Evolutionary conservation across 495 filamentous ascomycete species (phyloP).

Genomic region (Penicillium malachiteum): DNA sequence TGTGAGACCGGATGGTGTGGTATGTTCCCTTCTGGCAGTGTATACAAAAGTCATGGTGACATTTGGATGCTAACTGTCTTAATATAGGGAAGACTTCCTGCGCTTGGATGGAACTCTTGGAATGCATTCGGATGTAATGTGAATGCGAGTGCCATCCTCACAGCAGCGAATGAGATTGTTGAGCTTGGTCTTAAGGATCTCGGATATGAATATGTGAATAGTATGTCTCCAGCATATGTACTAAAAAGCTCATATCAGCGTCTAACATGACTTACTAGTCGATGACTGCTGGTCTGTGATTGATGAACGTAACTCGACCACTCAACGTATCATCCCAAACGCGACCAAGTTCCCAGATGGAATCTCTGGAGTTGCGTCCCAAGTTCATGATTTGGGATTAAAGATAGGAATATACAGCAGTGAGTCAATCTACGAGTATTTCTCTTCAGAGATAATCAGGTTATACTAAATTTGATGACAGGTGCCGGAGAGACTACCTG

Average conservation of each 20-base stretch:
- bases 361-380: conserved; percentile 55
- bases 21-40: conserved; percentile 6
- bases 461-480: conserved; percentile 5
- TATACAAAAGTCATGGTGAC: not conserved
- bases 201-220: conserved; percentile 67
- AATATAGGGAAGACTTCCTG: conserved; percentile 46
- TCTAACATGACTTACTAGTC: conserved; percentile 21
- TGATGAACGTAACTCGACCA: conserved; percentile 45
- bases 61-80: not conserved
- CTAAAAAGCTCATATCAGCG: not conserved
- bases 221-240: conserved; percentile 10
- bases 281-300: conserved; percentile 66
- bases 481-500: conserved; percentile 64
- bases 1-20: conserved; percentile 28
- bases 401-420: conserved; percentile 66
- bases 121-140: conserved; percentile 61
- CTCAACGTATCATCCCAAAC: conserved; percentile 53
- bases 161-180: conserved; percentile 50
- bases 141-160: conserved; percentile 50
- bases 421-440: conserved; percentile 12
- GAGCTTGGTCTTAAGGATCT: conserved; percentile 56
- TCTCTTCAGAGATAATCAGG: not conserved
- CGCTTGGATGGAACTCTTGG: conserved; percentile 63
- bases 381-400: conserved; percentile 59
- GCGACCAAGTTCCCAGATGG: conserved; percentile 60